Evolutionary conservation across 2,329 filamentous ascomycete species (phyloP), one percentile per base, ranked within the genome.

Genomic region (Ceratocystis cubensis): DNA sequence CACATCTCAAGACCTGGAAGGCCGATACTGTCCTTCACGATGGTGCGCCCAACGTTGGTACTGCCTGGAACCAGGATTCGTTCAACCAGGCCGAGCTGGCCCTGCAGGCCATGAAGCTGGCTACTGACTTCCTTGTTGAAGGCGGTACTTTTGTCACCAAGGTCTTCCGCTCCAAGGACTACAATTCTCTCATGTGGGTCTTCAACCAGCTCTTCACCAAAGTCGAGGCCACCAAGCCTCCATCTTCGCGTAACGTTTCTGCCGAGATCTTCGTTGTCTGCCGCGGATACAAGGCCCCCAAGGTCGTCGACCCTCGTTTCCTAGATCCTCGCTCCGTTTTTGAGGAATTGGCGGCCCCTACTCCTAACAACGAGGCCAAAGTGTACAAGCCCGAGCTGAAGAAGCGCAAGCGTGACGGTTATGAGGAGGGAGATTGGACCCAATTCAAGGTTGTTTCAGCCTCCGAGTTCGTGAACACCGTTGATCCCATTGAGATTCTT

Each of bases 191-290:
- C 59, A 82, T 97, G 62, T 99, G 94, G 94, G 92, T 97, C 44
- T 91, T 97, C 79, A 96, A 96, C 74, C 94, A 99, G 75, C 82
- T 99, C 69, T 99, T 99, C 78, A 82, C 83, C 61, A 95, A 94
- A 71, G 94, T 99, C 70, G 93, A 99, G 75, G 93, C 95, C 62
- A 99, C 94, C 4, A 99, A 99, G 76, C 94, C 94, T 2, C 94
- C 94, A 0, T 96, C 91, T 0, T 96, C 91, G 7, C 84, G 94
- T 79, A 96, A 96, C 73, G 93, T 99, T 64, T 96, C 91, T 6
- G 94, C 94, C 70, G 94, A 99, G 80, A 97, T 97, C 50, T 99
- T 99, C 79, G 93, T 97, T 70, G 94, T 99, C 44, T 97, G 93
- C 77, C 85, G 88, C 70, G 94, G 93, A 22, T 99, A 86, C 81